Conservation (phyloP, 108 stramenopile genomes). For the Pseudonitzschia pungens region DNA sequence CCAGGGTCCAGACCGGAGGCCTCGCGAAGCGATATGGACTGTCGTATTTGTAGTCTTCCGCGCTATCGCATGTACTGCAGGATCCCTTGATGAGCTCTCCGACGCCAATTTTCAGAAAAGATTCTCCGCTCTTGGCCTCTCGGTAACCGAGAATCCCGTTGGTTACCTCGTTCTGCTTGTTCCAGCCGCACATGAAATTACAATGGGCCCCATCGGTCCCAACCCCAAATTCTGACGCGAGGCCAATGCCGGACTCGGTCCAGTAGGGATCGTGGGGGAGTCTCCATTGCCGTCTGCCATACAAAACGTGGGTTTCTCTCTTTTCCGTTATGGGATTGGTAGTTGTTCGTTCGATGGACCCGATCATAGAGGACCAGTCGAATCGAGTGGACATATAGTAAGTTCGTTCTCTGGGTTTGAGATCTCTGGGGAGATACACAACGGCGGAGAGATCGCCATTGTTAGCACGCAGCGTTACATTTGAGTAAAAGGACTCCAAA, state of each 20-base stretch:
- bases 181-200: conserved; percentile 56
- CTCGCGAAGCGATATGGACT: conserved; percentile 68
- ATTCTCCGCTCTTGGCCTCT: conserved; percentile 66
- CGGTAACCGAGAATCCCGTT: conserved; percentile 82
- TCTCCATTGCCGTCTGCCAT: conserved; percentile 63
- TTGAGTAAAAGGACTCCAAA: conserved; percentile 29
- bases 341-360: conserved; percentile 43
- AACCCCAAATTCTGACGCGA: conserved; percentile 83
- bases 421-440: conserved; percentile 51
- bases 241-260: conserved; percentile 78
- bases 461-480: conserved; percentile 52
- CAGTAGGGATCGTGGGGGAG: conserved; percentile 71
- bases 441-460: conserved; percentile 42
- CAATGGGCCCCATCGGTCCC: conserved; percentile 77
- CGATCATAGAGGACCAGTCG: conserved; percentile 81
- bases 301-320: conserved; percentile 43
- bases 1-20: conserved; percentile 53
- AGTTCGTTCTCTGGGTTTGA: conserved; percentile 29
- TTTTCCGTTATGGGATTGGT: conserved; percentile 16
- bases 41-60: conserved; percentile 77
- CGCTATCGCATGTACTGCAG: conserved; percentile 63
- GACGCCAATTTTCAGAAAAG: conserved; percentile 66
- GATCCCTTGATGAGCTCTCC: conserved; percentile 69
- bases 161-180: conserved; percentile 54
- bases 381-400: conserved; percentile 70